Percentiles rank a stretch among this genome's conserved stretches.
Evolutionary conservation across 768 basidiomycete genomes (phyloP).

Genomic region (Paxillus involutus): DNA sequence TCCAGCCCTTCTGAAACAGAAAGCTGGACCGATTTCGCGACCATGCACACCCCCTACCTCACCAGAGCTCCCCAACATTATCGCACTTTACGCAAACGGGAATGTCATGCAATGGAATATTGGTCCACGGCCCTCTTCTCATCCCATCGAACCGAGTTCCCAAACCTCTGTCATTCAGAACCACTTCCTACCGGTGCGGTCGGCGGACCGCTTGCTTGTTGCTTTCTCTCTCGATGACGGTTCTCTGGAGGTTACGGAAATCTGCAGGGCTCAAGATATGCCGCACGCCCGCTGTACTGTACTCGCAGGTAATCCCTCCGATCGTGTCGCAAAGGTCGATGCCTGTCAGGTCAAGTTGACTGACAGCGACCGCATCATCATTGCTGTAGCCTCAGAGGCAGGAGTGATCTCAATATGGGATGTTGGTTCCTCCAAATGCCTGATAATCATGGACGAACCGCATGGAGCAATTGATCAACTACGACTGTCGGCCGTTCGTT

Average conservation of each 20-base stretch:
- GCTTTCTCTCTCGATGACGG: conserved; percentile 69
- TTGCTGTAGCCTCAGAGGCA: conserved; percentile 61
- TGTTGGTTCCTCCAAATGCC: conserved; percentile 58
- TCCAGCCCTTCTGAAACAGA: conserved; percentile 14
- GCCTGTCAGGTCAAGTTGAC: conserved; percentile 53
- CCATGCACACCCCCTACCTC: conserved; percentile 8
- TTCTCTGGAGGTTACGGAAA: conserved; percentile 59
- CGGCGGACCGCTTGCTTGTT: conserved; percentile 47
- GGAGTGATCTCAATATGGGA: conserved; percentile 81
- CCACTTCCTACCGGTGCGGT: conserved; percentile 47
- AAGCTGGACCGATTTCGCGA: conserved; percentile 12
- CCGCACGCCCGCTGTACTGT: conserved; percentile 48
- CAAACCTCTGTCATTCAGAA: conserved; percentile 44
- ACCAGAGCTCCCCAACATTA: conserved; percentile 27
- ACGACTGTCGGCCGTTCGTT: conserved; percentile 54
- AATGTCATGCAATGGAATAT: conserved; percentile 51
- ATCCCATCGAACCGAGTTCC: conserved; percentile 45
- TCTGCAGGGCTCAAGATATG: conserved; percentile 42
- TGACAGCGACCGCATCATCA: conserved; percentile 49
- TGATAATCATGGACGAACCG: conserved; percentile 59
- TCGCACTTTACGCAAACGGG: conserved; percentile 62
- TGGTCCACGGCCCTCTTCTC: conserved; percentile 23
- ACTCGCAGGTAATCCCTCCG: conserved; percentile 56
- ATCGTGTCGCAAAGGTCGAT: conserved; percentile 53
- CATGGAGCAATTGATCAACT: conserved; percentile 60